A percentile compares a stretch with the other conserved stretches of the same genome.
These are phyloP conservation scores for Fraxinus albicans DNA, from an alignment of 305 asterid species.

Conservation along the genomic window DNA sequence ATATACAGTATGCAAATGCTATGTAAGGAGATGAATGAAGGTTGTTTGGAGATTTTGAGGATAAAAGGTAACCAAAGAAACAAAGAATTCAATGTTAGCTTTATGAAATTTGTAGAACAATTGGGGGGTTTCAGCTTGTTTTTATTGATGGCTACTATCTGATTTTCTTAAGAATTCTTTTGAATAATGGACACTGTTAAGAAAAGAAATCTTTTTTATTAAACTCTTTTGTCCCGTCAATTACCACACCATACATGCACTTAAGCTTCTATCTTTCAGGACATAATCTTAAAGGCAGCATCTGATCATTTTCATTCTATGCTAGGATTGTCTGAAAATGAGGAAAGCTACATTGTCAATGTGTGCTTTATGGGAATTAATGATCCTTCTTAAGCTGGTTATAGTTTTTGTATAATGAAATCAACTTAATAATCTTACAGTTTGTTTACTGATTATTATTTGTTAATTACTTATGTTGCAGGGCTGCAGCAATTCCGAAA, in stretches of 20 bases:
- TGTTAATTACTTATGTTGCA: slow-evolving; percentile 20
- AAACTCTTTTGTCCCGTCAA: not conserved
- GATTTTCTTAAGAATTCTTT: not conserved
- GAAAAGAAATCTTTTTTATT: too few species aligned
- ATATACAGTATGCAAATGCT: slow-evolving; percentile 47
- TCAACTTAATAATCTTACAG: not conserved
- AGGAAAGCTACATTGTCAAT: not conserved
- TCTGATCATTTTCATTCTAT: not conserved
- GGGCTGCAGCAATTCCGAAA: slow-evolving; percentile 55
- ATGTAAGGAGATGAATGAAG: slow-evolving; percentile 23
- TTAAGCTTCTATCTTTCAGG: not conserved
- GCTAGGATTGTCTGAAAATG: not conserved
- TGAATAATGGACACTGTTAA: not conserved
- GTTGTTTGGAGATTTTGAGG: not conserved
- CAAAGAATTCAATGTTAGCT: not conserved
- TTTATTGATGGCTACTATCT: not conserved
- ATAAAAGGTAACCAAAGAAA: too few species aligned
- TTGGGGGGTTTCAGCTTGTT: not conserved
- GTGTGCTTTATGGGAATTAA: too few species aligned
- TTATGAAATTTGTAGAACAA: not conserved
- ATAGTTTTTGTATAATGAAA: not conserved
- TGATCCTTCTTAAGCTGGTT: not conserved
- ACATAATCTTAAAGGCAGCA: not conserved
- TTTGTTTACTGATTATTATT: not conserved
- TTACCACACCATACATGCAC: not conserved